Evolutionary conservation across 2,329 filamentous ascomycete species (phyloP).

Genomic region (Monilinia fructigena): DNA sequence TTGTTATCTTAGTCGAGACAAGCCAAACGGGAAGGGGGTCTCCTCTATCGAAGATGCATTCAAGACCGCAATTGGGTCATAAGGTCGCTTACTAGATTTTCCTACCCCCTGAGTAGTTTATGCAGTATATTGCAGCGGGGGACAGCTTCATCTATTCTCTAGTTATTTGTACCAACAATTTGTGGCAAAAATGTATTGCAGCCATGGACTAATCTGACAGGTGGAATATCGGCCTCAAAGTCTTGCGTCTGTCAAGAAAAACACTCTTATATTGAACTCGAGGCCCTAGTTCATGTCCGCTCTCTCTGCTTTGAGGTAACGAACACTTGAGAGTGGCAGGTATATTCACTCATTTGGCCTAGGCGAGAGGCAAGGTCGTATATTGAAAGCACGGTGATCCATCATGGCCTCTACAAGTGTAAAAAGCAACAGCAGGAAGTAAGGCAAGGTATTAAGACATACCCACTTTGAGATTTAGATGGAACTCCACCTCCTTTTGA

Average conservation of each 20-base stretch:
- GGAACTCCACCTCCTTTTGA: constrained; percentile 17
- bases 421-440: neutral
- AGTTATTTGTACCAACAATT: neutral
- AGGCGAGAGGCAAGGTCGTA: neutral
- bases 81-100: constrained; percentile 13
- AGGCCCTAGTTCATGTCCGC: neutral
- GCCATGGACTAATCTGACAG: neutral
- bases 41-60: neutral
- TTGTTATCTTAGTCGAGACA: neutral
- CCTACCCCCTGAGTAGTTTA: constrained; percentile 5
- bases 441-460: constrained; percentile 5
- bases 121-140: neutral
- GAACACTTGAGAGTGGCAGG: constrained; percentile 4
- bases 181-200: constrained; percentile 11
- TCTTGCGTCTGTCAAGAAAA: neutral
- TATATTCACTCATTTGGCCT: neutral
- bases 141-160: constrained; percentile 8
- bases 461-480: constrained; percentile 22
- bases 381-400: neutral
- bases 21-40: neutral
- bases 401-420: constrained; percentile 8
- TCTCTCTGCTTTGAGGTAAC: neutral
- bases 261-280: neutral
- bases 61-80: neutral
- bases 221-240: constrained; percentile 1